Evolutionary conservation across 345 rosid species (phyloP).

Genomic region (Hypericum perforatum): DNA sequence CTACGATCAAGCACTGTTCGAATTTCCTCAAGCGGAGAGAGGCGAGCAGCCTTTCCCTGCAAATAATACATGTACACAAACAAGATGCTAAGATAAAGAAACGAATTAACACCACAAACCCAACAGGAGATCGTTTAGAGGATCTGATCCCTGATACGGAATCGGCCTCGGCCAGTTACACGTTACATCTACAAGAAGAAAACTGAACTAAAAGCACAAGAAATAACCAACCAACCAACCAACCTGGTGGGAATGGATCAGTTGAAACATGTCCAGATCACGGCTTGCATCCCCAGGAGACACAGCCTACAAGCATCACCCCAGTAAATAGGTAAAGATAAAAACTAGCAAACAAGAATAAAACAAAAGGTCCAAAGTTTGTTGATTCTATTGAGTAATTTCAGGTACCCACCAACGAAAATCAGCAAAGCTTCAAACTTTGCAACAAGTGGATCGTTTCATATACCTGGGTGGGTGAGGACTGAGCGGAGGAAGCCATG

Average conservation of each 20-base stretch:
- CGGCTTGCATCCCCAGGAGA: constrained; percentile 42
- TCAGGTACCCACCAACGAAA: too few species aligned
- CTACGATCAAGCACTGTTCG: constrained; percentile 54
- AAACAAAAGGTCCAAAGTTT: neutral
- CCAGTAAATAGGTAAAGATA: neutral
- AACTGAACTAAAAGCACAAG: neutral
- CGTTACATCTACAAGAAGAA: neutral
- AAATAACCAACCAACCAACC: neutral
- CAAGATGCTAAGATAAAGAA: too few species aligned
- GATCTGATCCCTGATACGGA: too few species aligned
- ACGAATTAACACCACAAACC: too few species aligned
- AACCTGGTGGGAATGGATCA: constrained; percentile 84
- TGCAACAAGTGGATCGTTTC: neutral
- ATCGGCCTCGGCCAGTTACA: too few species aligned
- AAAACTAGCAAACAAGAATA: constrained; percentile 12
- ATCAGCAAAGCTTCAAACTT: too few species aligned
- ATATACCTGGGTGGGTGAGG: constrained; percentile 46
- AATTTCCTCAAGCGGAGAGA: constrained; percentile 71
- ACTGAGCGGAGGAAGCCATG: constrained; percentile 75
- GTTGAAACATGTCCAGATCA: constrained; percentile 43
- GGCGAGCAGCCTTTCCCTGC: constrained; percentile 82
- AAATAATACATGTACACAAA: too few species aligned
- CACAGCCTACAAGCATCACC: constrained; percentile 28
- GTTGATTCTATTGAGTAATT: too few species aligned
- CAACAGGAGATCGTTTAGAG: too few species aligned